Conservation (phyloP, 352 stramenopile species). For the Phytophthora lateralis region DNA sequence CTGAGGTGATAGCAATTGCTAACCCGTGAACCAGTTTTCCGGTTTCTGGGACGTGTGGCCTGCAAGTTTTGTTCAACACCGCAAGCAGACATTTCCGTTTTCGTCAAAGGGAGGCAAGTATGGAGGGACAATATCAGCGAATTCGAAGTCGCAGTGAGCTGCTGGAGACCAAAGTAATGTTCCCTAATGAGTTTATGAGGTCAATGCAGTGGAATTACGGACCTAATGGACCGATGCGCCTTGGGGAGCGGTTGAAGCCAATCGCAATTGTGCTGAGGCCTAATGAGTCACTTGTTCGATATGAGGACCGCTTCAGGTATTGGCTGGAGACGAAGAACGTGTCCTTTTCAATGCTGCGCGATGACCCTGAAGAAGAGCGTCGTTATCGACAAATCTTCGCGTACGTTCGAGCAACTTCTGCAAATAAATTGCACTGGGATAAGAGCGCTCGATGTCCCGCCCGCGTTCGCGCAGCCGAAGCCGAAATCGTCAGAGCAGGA, state of each 20-base stretch:
- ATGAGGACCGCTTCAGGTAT: conserved; percentile 5
- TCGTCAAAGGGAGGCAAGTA: neutral
- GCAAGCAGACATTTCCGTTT: neutral
- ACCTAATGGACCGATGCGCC: conserved; percentile 16
- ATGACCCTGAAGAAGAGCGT: conserved; percentile 6
- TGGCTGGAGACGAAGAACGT: neutral
- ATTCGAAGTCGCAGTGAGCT: conserved; percentile 13
- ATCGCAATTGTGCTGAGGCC: conserved; percentile 19
- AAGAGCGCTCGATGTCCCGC: neutral
- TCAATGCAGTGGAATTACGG: conserved; percentile 9
- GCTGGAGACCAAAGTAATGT: conserved; percentile 17
- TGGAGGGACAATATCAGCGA: neutral
- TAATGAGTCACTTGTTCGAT: neutral
- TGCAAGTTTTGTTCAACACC: neutral
- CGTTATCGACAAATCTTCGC: conserved; percentile 10
- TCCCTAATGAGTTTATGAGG: conserved; percentile 6
- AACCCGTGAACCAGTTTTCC: no score
- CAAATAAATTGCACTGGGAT: neutral
- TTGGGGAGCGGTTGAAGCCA: conserved; percentile 5
- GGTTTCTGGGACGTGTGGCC: neutral
- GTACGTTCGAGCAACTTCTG: conserved; percentile 5
- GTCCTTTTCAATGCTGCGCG: neutral
- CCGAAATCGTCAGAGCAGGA: neutral
- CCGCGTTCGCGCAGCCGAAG: neutral
- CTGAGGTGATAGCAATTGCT: no score